Conservation (phyloP, 495 filamentous ascomycete species). For the Xylaria cubensis region DNA sequence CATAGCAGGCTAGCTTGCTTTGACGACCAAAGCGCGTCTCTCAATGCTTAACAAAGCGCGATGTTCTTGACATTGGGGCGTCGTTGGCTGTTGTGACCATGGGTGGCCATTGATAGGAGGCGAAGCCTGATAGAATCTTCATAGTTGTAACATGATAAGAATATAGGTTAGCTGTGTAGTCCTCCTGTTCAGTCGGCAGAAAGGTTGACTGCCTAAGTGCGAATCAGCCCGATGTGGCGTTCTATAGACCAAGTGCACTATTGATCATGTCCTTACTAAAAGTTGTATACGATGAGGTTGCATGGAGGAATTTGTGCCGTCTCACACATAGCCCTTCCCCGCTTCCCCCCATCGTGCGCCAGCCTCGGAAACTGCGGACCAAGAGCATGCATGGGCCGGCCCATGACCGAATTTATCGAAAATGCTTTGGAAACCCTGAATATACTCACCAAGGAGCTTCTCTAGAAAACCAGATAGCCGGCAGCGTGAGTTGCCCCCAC, state of each 20-base stretch:
- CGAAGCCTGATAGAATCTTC: too few relatives aligned
- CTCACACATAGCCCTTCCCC: too few relatives aligned
- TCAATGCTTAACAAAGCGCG: not conserved
- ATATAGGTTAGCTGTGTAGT: too few relatives aligned
- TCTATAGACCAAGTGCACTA: too few relatives aligned
- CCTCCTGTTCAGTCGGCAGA: too few relatives aligned
- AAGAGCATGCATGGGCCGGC: constrained; percentile 41
- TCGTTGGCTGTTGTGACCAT: too few relatives aligned
- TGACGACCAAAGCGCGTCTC: rapidly evolving
- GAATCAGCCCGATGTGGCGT: too few relatives aligned
- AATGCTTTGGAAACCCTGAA: constrained; percentile 35
- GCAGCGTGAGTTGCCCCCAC: constrained; percentile 24
- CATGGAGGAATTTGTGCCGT: not conserved
- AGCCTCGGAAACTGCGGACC: constrained; percentile 21
- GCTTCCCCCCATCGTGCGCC: not conserved
- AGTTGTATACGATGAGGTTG: not conserved
- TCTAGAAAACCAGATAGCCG: constrained; percentile 30
- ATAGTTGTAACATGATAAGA: too few relatives aligned
- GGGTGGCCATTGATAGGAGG: not conserved
- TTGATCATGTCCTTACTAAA: not conserved
- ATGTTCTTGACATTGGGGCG: not conserved
- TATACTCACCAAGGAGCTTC: constrained; percentile 29
- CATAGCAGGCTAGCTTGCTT: not conserved
- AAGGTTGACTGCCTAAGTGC: too few relatives aligned
- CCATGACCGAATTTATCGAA: constrained; percentile 36